phyloP scores from a whole-genome alignment of 2,329 filamentous ascomycete species.

The Eurotiales sp. region DNA sequence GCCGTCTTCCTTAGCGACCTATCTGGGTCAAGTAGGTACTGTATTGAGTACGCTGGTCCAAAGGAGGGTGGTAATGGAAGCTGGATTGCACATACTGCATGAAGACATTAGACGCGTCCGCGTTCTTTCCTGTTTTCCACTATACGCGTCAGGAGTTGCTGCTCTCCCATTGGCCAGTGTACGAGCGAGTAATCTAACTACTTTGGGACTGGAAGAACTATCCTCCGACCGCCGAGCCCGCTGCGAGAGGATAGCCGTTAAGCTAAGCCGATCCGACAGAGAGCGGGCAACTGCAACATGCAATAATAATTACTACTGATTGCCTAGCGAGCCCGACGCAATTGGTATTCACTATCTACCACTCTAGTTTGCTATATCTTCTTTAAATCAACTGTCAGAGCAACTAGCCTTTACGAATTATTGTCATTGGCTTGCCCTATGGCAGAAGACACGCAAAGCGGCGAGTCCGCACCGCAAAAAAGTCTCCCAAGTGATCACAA shows the following conservation, averaged over 20 bases:
- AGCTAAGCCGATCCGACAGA: too few species aligned
- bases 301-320: too few species aligned
- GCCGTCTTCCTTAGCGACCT: background rate
- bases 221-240: background rate
- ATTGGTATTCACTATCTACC: background rate
- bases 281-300: too few species aligned
- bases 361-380: background rate
- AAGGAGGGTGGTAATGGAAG: too few species aligned
- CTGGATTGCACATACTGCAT: too few species aligned
- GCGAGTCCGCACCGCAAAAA: slow-evolving; percentile 13
- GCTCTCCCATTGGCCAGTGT: too few species aligned
- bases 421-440: slow-evolving; percentile 23
- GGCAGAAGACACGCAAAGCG: slow-evolving; percentile 38
- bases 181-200: slow-evolving; percentile 24
- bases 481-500: slow-evolving; percentile 26
- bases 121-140: slow-evolving; percentile 28
- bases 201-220: slow-evolving; percentile 1
- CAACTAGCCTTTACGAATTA: background rate
- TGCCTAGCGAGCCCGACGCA: background rate
- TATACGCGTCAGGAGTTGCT: slow-evolving; percentile 27
- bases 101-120: slow-evolving; percentile 39
- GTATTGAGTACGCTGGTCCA: too few species aligned
- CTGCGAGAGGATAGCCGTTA: too few species aligned
- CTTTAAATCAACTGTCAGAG: too few species aligned
- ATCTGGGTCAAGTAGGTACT: too few species aligned